These are phyloP conservation scores for Lasiosphaeria miniovina DNA, from an alignment of 495 filamentous ascomycete genomes.

Conservation along the genomic window DNA sequence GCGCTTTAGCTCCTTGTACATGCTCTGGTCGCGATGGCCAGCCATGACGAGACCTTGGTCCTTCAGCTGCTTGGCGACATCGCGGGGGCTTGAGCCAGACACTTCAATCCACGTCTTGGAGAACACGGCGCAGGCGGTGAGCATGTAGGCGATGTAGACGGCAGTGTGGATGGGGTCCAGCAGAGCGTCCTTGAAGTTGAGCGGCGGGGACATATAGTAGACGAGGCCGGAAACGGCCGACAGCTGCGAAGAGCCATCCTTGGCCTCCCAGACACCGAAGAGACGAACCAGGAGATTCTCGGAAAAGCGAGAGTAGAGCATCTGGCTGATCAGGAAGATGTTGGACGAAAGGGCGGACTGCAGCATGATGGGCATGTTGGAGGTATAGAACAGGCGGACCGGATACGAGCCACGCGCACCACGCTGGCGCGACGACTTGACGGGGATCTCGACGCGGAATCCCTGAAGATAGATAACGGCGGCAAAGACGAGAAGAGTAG, in stretches of 20 bases:
- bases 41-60: conserved; percentile 99
- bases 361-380: conserved; percentile 99
- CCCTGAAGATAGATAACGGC: conserved; percentile 99
- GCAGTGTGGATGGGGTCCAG: conserved; percentile 95
- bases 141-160: conserved; percentile 95
- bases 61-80: conserved; percentile 99
- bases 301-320: conserved; percentile 97
- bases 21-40: conserved; percentile 98
- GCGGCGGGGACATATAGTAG: conserved; percentile 98
- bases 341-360: conserved; percentile 98
- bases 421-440: conserved; percentile 98
- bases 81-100: conserved; percentile 92
- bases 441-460: conserved; percentile 99
- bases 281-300: conserved; percentile 97
- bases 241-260: conserved; percentile 93
- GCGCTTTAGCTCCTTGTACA: conserved; percentile 99
- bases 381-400: conserved; percentile 81
- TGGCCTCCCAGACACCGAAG: conserved; percentile 97
- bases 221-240: conserved; percentile 87
- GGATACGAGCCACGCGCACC: conserved; percentile 88
- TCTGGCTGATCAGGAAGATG: conserved; percentile 97
- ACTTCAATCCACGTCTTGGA: conserved; percentile 99
- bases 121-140: conserved; percentile 95
- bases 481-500: conserved; percentile 89
- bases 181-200: conserved; percentile 95